Conservation (phyloP, 2,329 filamentous ascomycete genomes). For the Neonectria ditissima region DNA sequence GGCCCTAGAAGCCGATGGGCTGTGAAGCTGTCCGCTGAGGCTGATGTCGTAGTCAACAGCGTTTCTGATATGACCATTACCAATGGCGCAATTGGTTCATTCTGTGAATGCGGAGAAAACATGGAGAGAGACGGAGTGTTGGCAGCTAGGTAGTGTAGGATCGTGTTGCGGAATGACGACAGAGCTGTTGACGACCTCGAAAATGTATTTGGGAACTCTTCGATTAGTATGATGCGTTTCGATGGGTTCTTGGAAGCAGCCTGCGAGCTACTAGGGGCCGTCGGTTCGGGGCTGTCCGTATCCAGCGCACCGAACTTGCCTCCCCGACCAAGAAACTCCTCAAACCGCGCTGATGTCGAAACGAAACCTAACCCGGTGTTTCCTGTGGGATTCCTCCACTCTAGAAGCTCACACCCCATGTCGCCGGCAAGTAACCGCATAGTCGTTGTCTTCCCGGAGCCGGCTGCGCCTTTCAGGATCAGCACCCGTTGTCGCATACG, state of each 20-base stretch:
- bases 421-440: conserved; percentile 80
- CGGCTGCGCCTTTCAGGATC: conserved; percentile 89
- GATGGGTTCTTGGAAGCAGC: conserved; percentile 32
- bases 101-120: conserved; percentile 56
- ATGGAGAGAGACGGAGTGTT: conserved; percentile 68
- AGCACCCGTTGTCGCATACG: conserved; percentile 77
- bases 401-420: conserved; percentile 81
- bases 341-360: conserved; percentile 84
- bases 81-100: conserved; percentile 73
- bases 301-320: conserved; percentile 83
- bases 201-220: conserved; percentile 85
- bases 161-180: conserved; percentile 77
- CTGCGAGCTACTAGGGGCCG: conserved; percentile 41
- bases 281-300: conserved; percentile 48
- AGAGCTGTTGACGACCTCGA: conserved; percentile 73
- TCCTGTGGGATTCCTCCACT: conserved; percentile 88
- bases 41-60: conserved; percentile 84
- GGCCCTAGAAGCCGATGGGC: conserved; percentile 90
- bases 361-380: conserved; percentile 70
- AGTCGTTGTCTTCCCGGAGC: conserved; percentile 93
- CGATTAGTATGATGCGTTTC: conserved; percentile 75
- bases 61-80: conserved; percentile 95
- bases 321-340: conserved; percentile 88
- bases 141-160: conserved; percentile 80
- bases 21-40: conserved; percentile 90